Evolutionary conservation across 2,329 filamentous ascomycete species (phyloP), one percentile per base, ranked within the genome.

Genomic region (Leptosphaerulina australis): DNA sequence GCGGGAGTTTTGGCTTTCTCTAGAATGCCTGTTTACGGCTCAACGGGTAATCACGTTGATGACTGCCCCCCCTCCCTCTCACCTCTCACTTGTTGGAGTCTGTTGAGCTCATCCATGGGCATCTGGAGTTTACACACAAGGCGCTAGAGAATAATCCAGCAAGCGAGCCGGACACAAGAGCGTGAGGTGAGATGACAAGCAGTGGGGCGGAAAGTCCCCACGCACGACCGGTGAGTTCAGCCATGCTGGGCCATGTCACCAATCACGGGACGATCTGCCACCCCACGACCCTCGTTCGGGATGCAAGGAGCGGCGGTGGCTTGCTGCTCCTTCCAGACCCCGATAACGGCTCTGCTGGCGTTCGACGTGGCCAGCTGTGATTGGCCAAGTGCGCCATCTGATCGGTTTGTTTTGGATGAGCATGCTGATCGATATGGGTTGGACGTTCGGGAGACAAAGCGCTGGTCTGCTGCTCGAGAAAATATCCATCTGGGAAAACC

Each of bases 291-390:
- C 67, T 50, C 55, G 58, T 62, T 62, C 59, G 60, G 62, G 56
- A 64, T 66, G 69, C 63, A 70, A 70, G 66, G 66, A 66, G 62
- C 64, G 64, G 62, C 49, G 52, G 58, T 68, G 68, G 67, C 66
- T 69, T 70, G 61, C 63, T 47, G 47, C 51, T 55, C 62, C 58
- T 46, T 56, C 59, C 48, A 61, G 58, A 58, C 57, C 67, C 68
- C 69, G 68, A 72, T 71, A 71, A 71, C 67, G 69, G 68, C 68
- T 67, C 58, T 59, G 53, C 55, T 64, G 58, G 62, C 57, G 60
- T 54, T 59, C 58, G 68, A 72, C 69, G 69, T 72, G 69, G 66
- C 69, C 64, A 21, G 55, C 58, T 40, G 17, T 71, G 66, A 72
- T 72, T 72, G 69, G 69, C 44, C 57, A 60, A 31, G n/a, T 22